phyloP scores from a whole-genome alignment of 1,284 basidiomycete species.

The Cryptococcus depauperatus region DNA sequence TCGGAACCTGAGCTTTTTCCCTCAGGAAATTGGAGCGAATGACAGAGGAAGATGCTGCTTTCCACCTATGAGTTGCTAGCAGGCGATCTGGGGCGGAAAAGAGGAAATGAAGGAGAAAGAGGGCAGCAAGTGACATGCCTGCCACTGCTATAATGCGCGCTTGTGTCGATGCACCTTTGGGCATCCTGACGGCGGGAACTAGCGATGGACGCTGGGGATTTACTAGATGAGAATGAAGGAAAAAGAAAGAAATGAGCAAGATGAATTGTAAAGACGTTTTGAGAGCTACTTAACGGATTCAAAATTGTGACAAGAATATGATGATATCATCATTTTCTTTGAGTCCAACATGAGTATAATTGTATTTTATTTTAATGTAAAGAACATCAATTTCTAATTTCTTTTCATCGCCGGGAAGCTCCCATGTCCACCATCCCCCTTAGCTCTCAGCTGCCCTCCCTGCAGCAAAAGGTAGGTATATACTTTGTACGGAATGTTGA shows the following conservation, averaged over 20 bases:
- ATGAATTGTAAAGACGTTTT: too few species aligned
- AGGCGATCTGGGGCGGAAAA: constrained; percentile 22
- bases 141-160: constrained; percentile 21
- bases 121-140: constrained; percentile 18
- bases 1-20: constrained; percentile 32
- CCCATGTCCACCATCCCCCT: neutral
- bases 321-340: neutral
- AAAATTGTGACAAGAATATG: too few species aligned
- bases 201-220: neutral
- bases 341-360: too few species aligned
- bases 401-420: too few species aligned
- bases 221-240: neutral
- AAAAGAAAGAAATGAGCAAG: too few species aligned
- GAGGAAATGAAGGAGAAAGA: constrained; percentile 33
- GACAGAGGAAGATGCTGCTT: constrained; percentile 38
- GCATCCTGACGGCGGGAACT: too few species aligned
- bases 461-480: constrained; percentile 22
- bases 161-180: constrained; percentile 24
- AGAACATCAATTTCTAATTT: too few species aligned
- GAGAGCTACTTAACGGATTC: too few species aligned
- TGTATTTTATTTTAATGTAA: too few species aligned
- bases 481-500: too few species aligned
- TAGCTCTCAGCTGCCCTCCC: constrained; percentile 7
- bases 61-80: constrained; percentile 37
- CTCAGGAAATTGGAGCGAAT: constrained; percentile 43